Base-by-base conservation (phyloP, 345 rosid genomes). In the Eucalyptus pauciflora region DNA sequence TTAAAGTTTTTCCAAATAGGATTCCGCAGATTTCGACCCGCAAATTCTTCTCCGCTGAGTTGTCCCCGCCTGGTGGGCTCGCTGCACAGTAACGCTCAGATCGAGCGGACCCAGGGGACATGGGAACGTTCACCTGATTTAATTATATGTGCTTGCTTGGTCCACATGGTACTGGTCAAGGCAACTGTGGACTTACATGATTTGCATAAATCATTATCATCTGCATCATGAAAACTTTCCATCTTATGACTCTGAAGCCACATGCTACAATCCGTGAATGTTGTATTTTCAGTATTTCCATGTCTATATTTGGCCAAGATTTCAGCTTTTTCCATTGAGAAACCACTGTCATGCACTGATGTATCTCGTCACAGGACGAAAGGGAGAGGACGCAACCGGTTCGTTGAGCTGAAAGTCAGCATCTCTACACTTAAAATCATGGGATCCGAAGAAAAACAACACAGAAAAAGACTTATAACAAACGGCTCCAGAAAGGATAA, bases 351-450 rank as follows among this genome's bases (percentile, higher is more conserved):
- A 16, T 33, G 81, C 81, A 71, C 45, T 37, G 24, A 71, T 17
- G 10, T 71, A 41, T 76, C 81, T 71, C 3, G 83, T 41, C 83
- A 10, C 48, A 41, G 43, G 83, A 76, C 14, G 48, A 37, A 12
- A 76, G 43, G 48, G 83, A 41, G 43, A 76, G 48, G 83, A 76
- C 13, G 83, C 83, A 76, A 76, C 48, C 27, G 8, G 48, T 11
- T 37, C 83, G 83, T 76, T 20, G 83, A 76, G 83, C 83, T 37
- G 48, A 71, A 88, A 87, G 92, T 92, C 88, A 89, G 90, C 91
- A 92, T 91, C 89, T 93, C 89, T 93, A 92, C 94, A 92, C 91
- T 71, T 86, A 60, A 88, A 89, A 90, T 87, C 90, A 91, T 85
- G 88, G 87, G 89, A 89, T 90, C 87, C 93, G 89, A 58, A 58